Percentiles rank a stretch among this genome's conserved stretches.
Conservation (phyloP, 2,329 filamentous ascomycete species). For the Fusarium abutilonis region DNA sequence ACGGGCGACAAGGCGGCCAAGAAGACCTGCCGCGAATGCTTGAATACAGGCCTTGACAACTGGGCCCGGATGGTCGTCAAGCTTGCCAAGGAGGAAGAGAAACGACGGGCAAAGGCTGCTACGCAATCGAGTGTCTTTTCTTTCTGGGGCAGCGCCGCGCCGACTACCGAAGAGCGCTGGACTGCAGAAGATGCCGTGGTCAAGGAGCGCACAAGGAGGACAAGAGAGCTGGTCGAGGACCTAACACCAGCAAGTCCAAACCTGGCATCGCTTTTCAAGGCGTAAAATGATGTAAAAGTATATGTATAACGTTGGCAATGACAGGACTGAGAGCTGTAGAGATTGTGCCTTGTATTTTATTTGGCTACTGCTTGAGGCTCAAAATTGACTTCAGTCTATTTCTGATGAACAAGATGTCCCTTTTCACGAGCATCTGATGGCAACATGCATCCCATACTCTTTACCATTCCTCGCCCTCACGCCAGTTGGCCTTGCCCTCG, state of each 20-base stretch:
- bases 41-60: constrained; percentile 79
- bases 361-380: constrained; percentile 13
- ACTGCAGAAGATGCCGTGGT: constrained; percentile 65
- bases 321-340: constrained; percentile 12
- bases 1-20: constrained; percentile 44
- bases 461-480: constrained; percentile 2
- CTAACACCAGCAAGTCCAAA: constrained; percentile 51
- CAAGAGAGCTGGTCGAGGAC: constrained; percentile 63
- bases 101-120: constrained; percentile 50
- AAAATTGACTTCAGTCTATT: constrained; percentile 28
- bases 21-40: constrained; percentile 78
- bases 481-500: neutral
- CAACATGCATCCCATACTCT: neutral
- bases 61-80: constrained; percentile 83
- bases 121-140: constrained; percentile 48
- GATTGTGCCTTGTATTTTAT: constrained; percentile 36
- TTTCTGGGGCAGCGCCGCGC: constrained; percentile 51
- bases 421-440: neutral
- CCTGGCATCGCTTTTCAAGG: constrained; percentile 54
- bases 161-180: constrained; percentile 58
- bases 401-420: constrained; percentile 33
- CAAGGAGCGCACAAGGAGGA: constrained; percentile 61
- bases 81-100: constrained; percentile 64
- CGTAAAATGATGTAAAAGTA: constrained; percentile 45
- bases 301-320: neutral